phyloP scores from a whole-genome alignment of 1,284 basidiomycete genomes.

The Retiboletus flavoniger region DNA sequence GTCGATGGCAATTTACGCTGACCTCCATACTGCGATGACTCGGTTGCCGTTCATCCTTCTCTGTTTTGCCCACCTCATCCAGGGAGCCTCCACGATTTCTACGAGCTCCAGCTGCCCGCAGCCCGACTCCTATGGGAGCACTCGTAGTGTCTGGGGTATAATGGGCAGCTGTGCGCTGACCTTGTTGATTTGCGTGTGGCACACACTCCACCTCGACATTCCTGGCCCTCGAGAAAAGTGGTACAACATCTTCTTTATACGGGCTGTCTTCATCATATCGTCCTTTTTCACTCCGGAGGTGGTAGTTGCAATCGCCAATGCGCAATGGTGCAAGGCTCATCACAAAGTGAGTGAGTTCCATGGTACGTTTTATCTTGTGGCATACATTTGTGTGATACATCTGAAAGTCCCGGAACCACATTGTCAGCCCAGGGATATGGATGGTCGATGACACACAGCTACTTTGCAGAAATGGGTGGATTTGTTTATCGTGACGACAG shows the following conservation, averaged over 20 bases:
- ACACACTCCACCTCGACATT: background rate
- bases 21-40: background rate
- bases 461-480: background rate
- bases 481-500: background rate
- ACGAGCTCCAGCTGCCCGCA: background rate
- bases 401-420: too few species aligned
- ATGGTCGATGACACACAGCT: background rate
- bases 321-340: too few species aligned
- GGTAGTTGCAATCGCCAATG: too few species aligned
- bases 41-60: background rate
- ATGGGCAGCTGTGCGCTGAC: background rate
- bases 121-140: background rate
- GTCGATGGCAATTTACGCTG: background rate
- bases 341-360: background rate
- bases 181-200: background rate
- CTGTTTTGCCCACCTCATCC: background rate
- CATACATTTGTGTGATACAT: background rate
- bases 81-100: background rate
- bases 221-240: background rate
- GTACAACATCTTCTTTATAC: too few species aligned
- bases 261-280: too few species aligned
- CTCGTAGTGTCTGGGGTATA: conserved; percentile 4
- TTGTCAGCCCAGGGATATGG: background rate
- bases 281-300: too few species aligned
- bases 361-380: background rate